phyloP scores from a whole-genome alignment of 768 basidiomycete species.

The Russula compacta region DNA sequence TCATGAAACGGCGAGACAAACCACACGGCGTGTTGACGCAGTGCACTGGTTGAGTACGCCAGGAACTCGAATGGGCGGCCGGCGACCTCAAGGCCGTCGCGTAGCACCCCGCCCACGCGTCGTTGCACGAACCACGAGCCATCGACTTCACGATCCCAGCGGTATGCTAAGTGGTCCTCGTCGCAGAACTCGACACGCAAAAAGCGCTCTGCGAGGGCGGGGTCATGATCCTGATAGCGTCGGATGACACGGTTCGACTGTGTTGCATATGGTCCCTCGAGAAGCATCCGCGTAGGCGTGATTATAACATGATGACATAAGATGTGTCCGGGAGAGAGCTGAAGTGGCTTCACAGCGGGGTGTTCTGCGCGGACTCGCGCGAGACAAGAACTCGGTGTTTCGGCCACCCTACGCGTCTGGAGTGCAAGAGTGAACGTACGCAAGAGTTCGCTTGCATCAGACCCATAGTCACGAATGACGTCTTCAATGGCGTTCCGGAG shows the following conservation, averaged over 20 bases:
- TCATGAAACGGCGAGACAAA: conserved; percentile 59
- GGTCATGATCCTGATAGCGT: conserved; percentile 31
- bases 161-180: conserved; percentile 66
- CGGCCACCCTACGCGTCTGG: conserved; percentile 33
- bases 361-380: conserved; percentile 27
- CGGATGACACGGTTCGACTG: conserved; percentile 80
- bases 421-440: conserved; percentile 45
- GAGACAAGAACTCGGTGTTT: conserved; percentile 40
- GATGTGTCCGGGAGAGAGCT: conserved; percentile 37
- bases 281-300: conserved; percentile 60
- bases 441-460: conserved; percentile 39
- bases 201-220: conserved; percentile 55
- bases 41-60: conserved; percentile 71
- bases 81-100: conserved; percentile 57
- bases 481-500: conserved; percentile 38
- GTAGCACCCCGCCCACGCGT: conserved; percentile 32
- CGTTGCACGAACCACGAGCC: conserved; percentile 41
- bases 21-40: conserved; percentile 79
- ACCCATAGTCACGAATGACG: conserved; percentile 29
- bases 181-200: conserved; percentile 79
- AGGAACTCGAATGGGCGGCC: conserved; percentile 67
- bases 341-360: conserved; percentile 19
- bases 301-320: conserved; percentile 66
- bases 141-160: conserved; percentile 62
- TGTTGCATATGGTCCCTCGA: conserved; percentile 67